Evolutionary conservation across 805 yeast species (phyloP).

Genomic region (Kluyveromyces nonfermentans): DNA sequence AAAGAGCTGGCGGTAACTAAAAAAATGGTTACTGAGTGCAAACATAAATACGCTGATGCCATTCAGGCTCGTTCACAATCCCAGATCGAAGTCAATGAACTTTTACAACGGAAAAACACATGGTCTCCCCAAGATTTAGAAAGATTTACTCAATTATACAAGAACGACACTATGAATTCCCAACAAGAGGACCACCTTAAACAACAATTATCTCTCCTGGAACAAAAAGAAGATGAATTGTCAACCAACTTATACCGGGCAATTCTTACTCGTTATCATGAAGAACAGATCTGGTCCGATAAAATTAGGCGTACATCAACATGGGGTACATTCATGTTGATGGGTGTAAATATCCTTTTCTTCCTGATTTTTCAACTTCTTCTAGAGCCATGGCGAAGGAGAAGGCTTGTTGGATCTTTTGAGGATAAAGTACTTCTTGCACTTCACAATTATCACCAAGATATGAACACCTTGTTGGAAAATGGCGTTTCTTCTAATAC

Average conservation of each 20-base stretch:
- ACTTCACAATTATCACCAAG: conserved; percentile 14
- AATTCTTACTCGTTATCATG: conserved; percentile 83
- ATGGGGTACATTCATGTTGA: conserved; percentile 89
- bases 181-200: conserved; percentile 46
- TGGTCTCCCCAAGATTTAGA: conserved; percentile 81
- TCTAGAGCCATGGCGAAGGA: conserved; percentile 91
- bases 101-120: conserved; percentile 70
- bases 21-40: conserved; percentile 38
- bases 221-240: conserved; percentile 53
- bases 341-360: conserved; percentile 75
- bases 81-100: conserved; percentile 80
- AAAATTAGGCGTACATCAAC: conserved; percentile 89
- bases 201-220: conserved; percentile 41
- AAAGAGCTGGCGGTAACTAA: conserved; percentile 40
- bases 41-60: conserved; percentile 47
- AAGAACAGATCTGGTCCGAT: conserved; percentile 97
- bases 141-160: conserved; percentile 70
- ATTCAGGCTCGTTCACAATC: conserved; percentile 54
- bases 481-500: neutral
- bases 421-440: conserved; percentile 65
- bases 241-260: conserved; percentile 63
- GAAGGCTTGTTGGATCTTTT: conserved; percentile 69
- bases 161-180: conserved; percentile 71
- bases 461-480: neutral
- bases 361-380: conserved; percentile 76